Percentiles rank a stretch among this genome's conserved stretches.
These are phyloP conservation scores for Trichoderma polysporum DNA, from an alignment of 2,329 filamentous ascomycete species.

Conservation along the genomic window DNA sequence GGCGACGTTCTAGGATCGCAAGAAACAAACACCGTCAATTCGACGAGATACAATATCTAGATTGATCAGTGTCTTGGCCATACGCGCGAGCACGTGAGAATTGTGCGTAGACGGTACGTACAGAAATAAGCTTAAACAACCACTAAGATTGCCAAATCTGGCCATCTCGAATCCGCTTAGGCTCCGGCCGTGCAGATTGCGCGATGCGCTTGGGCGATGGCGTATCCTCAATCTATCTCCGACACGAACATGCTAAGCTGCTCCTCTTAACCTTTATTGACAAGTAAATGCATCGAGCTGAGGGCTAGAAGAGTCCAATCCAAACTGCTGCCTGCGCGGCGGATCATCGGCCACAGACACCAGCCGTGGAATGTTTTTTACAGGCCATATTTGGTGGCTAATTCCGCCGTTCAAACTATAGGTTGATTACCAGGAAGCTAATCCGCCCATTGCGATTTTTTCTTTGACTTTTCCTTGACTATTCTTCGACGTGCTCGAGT, in stretches of 20 bases:
- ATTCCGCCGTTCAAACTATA: not conserved
- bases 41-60: not conserved
- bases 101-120: not conserved
- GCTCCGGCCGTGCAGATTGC: slow-evolving; percentile 7
- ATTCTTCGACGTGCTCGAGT: not conserved
- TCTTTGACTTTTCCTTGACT: not conserved
- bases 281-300: not conserved
- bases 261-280: not conserved
- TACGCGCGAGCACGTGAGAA: not conserved
- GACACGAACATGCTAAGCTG: not conserved
- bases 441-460: not conserved
- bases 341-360: not conserved
- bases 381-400: no score
- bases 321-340: not conserved
- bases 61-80: not conserved
- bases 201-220: slow-evolving; percentile 16
- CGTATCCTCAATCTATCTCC: not conserved
- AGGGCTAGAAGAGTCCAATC: not conserved
- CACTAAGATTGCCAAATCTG: not conserved
- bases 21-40: not conserved
- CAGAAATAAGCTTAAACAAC: slow-evolving; percentile 14
- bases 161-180: not conserved
- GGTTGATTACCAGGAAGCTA: not conserved
- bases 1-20: not conserved
- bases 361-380: not conserved